Conservation (phyloP, 805 yeast genomes). For the Starmerella floricola region DNA sequence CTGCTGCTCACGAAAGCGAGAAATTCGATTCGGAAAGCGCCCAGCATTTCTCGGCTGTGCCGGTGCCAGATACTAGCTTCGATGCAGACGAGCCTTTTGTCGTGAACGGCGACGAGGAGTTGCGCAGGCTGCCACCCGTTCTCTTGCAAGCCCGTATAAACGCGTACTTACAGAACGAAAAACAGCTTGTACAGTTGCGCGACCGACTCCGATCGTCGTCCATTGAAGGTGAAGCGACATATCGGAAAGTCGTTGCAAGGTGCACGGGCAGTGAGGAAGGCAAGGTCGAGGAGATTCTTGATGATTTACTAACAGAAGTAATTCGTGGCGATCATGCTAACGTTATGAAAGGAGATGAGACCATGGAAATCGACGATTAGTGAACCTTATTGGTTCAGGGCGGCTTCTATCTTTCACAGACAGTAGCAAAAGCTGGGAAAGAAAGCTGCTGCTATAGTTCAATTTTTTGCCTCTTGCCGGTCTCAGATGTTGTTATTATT, state of each 20-base stretch:
- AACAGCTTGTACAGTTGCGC: slow-evolving; percentile 41
- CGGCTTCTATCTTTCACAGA: no score
- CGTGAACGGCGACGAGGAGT: slow-evolving; percentile 27
- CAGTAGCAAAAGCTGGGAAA: no score
- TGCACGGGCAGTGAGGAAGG: slow-evolving; percentile 80
- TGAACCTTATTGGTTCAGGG: no score
- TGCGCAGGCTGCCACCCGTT: slow-evolving; percentile 20
- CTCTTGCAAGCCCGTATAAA: slow-evolving; percentile 53
- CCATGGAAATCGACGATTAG: slow-evolving; percentile 3
- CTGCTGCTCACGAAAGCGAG: slow-evolving; percentile 50
- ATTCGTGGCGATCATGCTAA: slow-evolving; percentile 50
- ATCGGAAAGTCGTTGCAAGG: slow-evolving; percentile 73
- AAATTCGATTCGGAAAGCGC: slow-evolving; percentile 34
- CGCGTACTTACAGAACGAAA: slow-evolving; percentile 67
- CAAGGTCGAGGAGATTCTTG: slow-evolving; percentile 68
- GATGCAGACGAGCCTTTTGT: slow-evolving; percentile 81
- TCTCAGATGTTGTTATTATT: slow-evolving; percentile 21
- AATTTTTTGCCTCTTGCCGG: slow-evolving; percentile 23
- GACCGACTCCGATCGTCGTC: slow-evolving; percentile 42
- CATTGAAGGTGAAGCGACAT: slow-evolving; percentile 54
- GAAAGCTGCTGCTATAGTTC: background rate
- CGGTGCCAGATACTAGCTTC: slow-evolving; percentile 22
- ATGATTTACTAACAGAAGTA: slow-evolving; percentile 79
- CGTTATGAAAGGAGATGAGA: background rate
- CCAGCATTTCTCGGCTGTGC: slow-evolving; percentile 25